A percentile compares a stretch with the other conserved stretches of the same genome.
Evolutionary conservation across 306 rosid species (phyloP).

Genomic region (Psophocarpus tetragonolobus): DNA sequence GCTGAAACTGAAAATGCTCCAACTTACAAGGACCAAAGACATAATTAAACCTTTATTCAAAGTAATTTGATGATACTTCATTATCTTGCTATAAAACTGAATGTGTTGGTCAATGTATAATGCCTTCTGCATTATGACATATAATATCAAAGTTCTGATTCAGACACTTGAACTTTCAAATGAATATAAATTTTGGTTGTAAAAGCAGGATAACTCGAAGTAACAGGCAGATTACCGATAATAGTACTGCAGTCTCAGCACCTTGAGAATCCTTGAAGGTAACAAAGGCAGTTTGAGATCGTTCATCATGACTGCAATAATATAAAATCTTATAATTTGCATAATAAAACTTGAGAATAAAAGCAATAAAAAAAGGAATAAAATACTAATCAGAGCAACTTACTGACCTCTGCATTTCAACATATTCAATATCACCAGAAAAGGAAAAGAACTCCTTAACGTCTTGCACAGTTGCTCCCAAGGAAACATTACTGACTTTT

Average conservation of each 20-base stretch:
- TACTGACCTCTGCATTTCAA: constrained; percentile 74
- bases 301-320: constrained; percentile 69
- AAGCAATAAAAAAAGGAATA: neutral
- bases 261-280: constrained; percentile 93
- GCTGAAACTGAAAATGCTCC: too few species aligned
- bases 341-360: constrained; percentile 3
- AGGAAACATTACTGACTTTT: constrained; percentile 84
- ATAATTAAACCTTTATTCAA: too few species aligned
- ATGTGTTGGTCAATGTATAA: too few species aligned
- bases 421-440: constrained; percentile 92
- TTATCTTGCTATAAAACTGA: too few species aligned
- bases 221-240: constrained; percentile 74
- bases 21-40: too few species aligned
- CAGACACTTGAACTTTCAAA: too few species aligned
- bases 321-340: constrained; percentile 15
- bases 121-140: too few species aligned
- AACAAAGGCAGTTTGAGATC: constrained; percentile 85
- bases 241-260: constrained; percentile 89
- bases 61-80: too few species aligned
- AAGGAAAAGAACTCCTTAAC: constrained; percentile 89
- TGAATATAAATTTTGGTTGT: too few species aligned
- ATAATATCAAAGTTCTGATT: too few species aligned
- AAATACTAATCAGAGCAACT: neutral
- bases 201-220: too few species aligned
- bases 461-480: constrained; percentile 91